These are phyloP conservation scores for Boletus hoseneyae DNA, from an alignment of 1,284 basidiomycete genomes.

Conservation along the genomic window DNA sequence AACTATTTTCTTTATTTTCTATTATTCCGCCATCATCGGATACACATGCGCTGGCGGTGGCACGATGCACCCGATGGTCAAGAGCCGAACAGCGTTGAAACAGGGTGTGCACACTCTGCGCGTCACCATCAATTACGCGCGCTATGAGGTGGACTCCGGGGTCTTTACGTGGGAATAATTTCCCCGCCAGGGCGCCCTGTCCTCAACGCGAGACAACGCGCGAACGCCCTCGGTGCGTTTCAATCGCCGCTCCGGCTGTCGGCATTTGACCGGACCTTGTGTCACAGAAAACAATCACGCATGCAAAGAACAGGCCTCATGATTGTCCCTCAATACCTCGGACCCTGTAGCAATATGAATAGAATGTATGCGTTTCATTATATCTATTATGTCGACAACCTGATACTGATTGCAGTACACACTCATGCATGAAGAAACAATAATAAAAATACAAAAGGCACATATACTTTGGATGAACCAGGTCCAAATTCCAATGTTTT, in stretches of 20 bases:
- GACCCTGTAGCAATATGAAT: too few relatives aligned
- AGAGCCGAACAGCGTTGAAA: conserved; percentile 1
- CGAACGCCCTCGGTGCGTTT: not conserved
- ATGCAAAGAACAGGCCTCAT: too few relatives aligned
- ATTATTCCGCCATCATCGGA: not conserved
- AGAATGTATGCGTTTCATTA: too few relatives aligned
- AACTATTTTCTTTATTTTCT: too few relatives aligned
- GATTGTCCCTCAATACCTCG: too few relatives aligned
- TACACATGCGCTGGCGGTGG: not conserved
- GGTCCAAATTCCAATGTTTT: too few relatives aligned
- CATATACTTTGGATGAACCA: too few relatives aligned
- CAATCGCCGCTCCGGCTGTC: conserved; percentile 11
- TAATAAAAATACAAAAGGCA: too few relatives aligned
- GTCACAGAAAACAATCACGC: too few relatives aligned
- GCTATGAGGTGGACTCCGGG: conserved; percentile 8
- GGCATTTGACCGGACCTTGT: not conserved
- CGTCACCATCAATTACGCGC: not conserved
- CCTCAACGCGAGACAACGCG: conserved; percentile 5
- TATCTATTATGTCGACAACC: not conserved
- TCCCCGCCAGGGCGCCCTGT: conserved; percentile 4
- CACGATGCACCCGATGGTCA: not conserved
- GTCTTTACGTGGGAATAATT: conserved; percentile 4
- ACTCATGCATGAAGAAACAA: too few relatives aligned
- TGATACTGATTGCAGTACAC: too few relatives aligned
- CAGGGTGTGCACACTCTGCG: not conserved